A percentile compares a stretch with the other conserved stretches of the same genome.
Evolutionary conservation across 208 protist genomes (phyloP).

Genomic region (Borovskyia barvae): DNA sequence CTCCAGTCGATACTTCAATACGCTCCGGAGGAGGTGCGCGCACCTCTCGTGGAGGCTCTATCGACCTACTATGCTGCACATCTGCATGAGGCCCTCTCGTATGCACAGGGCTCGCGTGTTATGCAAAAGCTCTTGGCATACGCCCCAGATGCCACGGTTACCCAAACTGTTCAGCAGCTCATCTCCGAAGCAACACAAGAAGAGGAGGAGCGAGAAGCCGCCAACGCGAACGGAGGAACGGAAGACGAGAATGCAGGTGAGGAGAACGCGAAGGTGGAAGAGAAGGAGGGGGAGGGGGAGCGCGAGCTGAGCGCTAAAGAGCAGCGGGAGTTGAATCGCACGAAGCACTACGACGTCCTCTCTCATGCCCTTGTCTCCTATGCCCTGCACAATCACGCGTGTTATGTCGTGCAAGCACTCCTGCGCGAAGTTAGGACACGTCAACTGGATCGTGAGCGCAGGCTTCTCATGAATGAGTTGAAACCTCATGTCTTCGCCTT

Average conservation of each 20-base stretch:
- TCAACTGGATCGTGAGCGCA: constrained; percentile 56
- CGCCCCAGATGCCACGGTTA: constrained; percentile 57
- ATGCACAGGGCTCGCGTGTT: constrained; percentile 75
- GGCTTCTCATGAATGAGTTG: constrained; percentile 76
- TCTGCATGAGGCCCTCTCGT: constrained; percentile 50
- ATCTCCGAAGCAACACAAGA: constrained; percentile 31
- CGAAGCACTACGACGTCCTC: constrained; percentile 58
- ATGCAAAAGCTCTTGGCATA: constrained; percentile 87
- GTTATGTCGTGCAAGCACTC: constrained; percentile 80
- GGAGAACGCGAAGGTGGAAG: constrained; percentile 15
- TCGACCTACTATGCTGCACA: constrained; percentile 34
- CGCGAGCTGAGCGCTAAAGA: constrained; percentile 44
- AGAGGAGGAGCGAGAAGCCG: constrained; percentile 40
- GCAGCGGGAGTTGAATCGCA: constrained; percentile 61
- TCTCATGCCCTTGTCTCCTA: constrained; percentile 71
- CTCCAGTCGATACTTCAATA: constrained; percentile 73
- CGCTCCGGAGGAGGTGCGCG: constrained; percentile 33
- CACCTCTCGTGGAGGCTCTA: constrained; percentile 38
- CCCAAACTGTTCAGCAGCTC: constrained; percentile 43
- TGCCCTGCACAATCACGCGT: constrained; percentile 75
- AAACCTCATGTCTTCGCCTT: constrained; percentile 88
- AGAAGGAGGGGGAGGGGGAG: constrained; percentile 14
- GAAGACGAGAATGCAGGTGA: constrained; percentile 10
- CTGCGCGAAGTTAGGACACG: constrained; percentile 68
- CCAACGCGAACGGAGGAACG: constrained; percentile 16